Base-by-base conservation (phyloP, 2,329 filamentous ascomycete genomes). In the Fusarium goolgardi region DNA sequence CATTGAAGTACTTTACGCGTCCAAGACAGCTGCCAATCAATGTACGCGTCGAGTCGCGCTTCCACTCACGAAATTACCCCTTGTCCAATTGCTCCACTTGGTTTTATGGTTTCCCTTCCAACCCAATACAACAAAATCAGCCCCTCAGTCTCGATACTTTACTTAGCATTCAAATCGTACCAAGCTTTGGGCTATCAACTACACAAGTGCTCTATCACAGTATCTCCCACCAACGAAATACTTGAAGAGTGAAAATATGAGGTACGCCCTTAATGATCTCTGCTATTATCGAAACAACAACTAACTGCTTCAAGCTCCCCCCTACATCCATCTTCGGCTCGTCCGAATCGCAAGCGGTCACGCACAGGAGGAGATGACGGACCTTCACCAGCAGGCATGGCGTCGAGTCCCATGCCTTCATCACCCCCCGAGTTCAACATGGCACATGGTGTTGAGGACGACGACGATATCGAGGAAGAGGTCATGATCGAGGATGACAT, bases 401-500 rank as follows among this genome's bases (percentile, higher is more conserved):
- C 82, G 32, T 89, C 87, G 4, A 89, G 87, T 69, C 87, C 87
- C 9, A 86, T 91, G 81, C 84, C 88, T n/a, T 90, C 89, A 1
- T 90, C 88, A 1, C 88, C 88, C 3, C 88, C 88, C 12, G 75
- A 76, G 41, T 88, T 88, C 73, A 82, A 84, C 69, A 88, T 93
- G 67, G 86, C 87, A 8, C 88, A 91, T 54, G 89, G 90, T 52
- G 85, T 82, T 32, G 90, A 92, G 63, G 88, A 91, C 44, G 85
- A 90, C 15, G 91, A 94, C 65, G 90, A 92, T 71, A 86, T 90
- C 39, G 85, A 93, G 56, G 89, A 91, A 51, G 90, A 93, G 51
- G 85, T 87, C 50, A 90, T 93, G 75, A 83, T 90, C 45, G 89
- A 93, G 69, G 89, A 90, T 68, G 90, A 91, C 70, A 83, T 90